phyloP scores from a whole-genome alignment of 1,284 basidiomycete species.

The Sporisorium iseilematis-ciliati region DNA sequence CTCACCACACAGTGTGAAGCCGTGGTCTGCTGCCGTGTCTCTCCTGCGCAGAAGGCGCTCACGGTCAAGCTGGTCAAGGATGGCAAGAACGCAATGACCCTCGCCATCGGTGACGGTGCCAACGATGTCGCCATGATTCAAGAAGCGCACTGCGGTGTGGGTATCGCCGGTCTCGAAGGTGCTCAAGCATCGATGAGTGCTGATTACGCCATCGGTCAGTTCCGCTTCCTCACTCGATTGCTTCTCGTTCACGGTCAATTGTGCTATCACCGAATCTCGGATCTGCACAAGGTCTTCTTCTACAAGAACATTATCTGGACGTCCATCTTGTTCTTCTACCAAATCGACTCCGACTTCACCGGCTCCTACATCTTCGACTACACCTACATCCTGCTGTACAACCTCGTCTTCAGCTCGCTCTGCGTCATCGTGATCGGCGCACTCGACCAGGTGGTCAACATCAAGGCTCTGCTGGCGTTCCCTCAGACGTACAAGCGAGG shows the following conservation, averaged over 20 bases:
- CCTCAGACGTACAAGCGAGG: slow-evolving; percentile 94
- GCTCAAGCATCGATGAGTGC: slow-evolving; percentile 99
- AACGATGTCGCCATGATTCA: slow-evolving; percentile 99
- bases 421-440: slow-evolving; percentile 93
- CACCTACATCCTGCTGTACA: slow-evolving; percentile 76
- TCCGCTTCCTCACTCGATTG: slow-evolving; percentile 89
- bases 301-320: slow-evolving; percentile 80
- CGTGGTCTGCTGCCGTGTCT: slow-evolving; percentile 96
- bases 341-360: slow-evolving; percentile 90
- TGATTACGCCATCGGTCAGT: slow-evolving; percentile 97
- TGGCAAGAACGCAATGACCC: slow-evolving; percentile 92
- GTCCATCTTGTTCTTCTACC: slow-evolving; percentile 92
- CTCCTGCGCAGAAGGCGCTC: slow-evolving; percentile 93
- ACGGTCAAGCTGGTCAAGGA: slow-evolving; percentile 96
- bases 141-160: slow-evolving; percentile 95
- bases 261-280: slow-evolving; percentile 96
- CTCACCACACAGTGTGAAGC: slow-evolving; percentile 96
- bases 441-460: slow-evolving; percentile 95
- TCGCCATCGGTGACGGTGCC: slow-evolving; percentile 95
- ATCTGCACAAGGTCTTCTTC: slow-evolving; percentile 79
- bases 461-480: slow-evolving; percentile 87
- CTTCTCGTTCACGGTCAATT: slow-evolving; percentile 94
- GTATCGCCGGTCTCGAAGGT: slow-evolving; percentile 92
- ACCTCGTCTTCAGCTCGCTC: slow-evolving; percentile 91
- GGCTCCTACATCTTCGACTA: slow-evolving; percentile 96